A percentile compares a stretch with the other conserved stretches of the same genome.
phyloP scores from a whole-genome alignment of 1,284 basidiomycete genomes.

The Coniferiporia sulphurascens region DNA sequence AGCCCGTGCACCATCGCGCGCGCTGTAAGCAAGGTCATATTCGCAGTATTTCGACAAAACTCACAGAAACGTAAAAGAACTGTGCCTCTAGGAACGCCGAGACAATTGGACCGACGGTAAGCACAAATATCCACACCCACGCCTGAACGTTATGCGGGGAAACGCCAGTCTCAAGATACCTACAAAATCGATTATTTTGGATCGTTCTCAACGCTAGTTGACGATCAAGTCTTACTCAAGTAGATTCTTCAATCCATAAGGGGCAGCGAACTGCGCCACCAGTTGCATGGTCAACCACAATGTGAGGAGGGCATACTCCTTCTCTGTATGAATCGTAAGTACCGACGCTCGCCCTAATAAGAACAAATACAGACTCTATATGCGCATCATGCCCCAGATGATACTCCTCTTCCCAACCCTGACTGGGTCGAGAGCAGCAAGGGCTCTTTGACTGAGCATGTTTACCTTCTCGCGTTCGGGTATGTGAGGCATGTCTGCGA shows the following conservation, averaged over 20 bases:
- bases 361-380: neutral
- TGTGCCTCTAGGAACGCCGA: conserved; percentile 7
- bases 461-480: conserved; percentile 1
- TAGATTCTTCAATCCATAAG: conserved; percentile 12
- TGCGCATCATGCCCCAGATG: conserved; percentile 9
- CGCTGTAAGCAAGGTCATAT: neutral
- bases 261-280: conserved; percentile 9
- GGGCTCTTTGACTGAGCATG: neutral
- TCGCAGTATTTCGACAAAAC: neutral
- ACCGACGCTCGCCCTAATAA: neutral
- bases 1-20: neutral
- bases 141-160: neutral
- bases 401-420: conserved; percentile 15
- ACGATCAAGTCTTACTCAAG: neutral
- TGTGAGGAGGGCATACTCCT: neutral
- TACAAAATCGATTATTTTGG: neutral
- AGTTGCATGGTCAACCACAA: neutral
- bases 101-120: conserved; percentile 9
- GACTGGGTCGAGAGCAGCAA: conserved; percentile 4
- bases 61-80: conserved; percentile 6
- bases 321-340: neutral
- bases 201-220: neutral
- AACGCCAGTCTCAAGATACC: conserved; percentile 14
- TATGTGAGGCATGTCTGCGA: conserved; percentile 14
- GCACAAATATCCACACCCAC: conserved; percentile 16